Evolutionary conservation across 2,329 filamentous ascomycete species (phyloP).

Genomic region (Xylariales sp.): DNA sequence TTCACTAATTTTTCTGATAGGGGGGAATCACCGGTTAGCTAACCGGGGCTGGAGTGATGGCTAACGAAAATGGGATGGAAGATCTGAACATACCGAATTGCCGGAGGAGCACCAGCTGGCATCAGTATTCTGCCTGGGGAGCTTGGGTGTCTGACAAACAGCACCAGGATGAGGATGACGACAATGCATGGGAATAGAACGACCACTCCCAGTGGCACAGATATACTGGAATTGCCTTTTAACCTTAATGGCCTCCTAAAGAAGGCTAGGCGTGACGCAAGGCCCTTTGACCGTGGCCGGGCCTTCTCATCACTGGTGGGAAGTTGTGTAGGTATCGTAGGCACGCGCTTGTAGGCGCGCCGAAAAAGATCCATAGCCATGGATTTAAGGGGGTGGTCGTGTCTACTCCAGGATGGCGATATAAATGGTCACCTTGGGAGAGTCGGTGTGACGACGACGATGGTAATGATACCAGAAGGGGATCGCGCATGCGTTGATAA

Average conservation of each 20-base stretch:
- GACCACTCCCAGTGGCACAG: slow-evolving; percentile 87
- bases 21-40: neutral
- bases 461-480: slow-evolving; percentile 11
- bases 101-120: slow-evolving; percentile 80
- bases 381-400: slow-evolving; percentile 13
- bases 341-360: slow-evolving; percentile 48
- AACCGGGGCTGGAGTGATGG: too few species aligned
- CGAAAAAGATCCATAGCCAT: slow-evolving; percentile 53
- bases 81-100: slow-evolving; percentile 80
- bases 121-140: slow-evolving; percentile 78
- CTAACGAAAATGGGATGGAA: too few species aligned
- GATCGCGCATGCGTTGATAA: neutral
- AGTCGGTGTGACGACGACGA: neutral
- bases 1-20: slow-evolving; percentile 83
- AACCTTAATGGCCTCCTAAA: slow-evolving; percentile 82
- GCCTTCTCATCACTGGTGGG: slow-evolving; percentile 50
- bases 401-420: slow-evolving; percentile 8
- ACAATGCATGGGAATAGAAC: slow-evolving; percentile 89
- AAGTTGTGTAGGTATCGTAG: slow-evolving; percentile 37
- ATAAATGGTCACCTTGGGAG: too few species aligned
- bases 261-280: slow-evolving; percentile 63
- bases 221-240: slow-evolving; percentile 86
- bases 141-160: slow-evolving; percentile 84
- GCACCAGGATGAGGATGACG: slow-evolving; percentile 81
- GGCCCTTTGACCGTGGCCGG: slow-evolving; percentile 32